phyloP scores from a whole-genome alignment of 2,329 filamentous ascomycete species.

The Claviceps purpurea region DNA sequence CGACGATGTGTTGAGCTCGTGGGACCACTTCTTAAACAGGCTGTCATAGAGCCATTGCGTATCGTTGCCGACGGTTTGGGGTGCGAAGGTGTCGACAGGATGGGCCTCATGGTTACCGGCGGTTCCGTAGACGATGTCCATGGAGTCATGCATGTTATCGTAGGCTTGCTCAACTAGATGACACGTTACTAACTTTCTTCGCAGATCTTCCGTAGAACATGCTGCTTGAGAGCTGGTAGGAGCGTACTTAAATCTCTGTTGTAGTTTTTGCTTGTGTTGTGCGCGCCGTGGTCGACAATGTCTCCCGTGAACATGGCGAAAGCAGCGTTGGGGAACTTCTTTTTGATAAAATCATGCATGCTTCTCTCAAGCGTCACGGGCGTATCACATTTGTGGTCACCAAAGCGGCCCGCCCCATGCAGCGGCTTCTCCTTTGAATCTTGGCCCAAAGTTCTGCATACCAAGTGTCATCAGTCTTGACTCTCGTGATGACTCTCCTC shows the following conservation, averaged over 20 bases:
- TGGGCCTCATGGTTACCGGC: slow-evolving; percentile 44
- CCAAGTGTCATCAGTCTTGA: not conserved
- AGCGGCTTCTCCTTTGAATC: slow-evolving; percentile 31
- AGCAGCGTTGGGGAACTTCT: slow-evolving; percentile 28
- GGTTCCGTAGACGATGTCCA: slow-evolving; percentile 35
- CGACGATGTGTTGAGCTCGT: slow-evolving; percentile 28
- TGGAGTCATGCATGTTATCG: slow-evolving; percentile 26
- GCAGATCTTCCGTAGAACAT: no score
- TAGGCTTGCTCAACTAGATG: slow-evolving; percentile 31
- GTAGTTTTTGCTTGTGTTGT: slow-evolving; percentile 25
- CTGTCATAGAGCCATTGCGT: slow-evolving; percentile 40
- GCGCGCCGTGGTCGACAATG: slow-evolving; percentile 37
- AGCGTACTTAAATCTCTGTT: slow-evolving; percentile 17
- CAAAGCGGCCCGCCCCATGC: slow-evolving; percentile 35
- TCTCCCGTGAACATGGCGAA: slow-evolving; percentile 47
- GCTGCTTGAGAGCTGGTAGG: not conserved
- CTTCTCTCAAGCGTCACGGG: slow-evolving; percentile 37
- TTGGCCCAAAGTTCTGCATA: slow-evolving; percentile 31
- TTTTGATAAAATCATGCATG: slow-evolving; percentile 38
- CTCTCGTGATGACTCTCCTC: not conserved
- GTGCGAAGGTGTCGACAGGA: slow-evolving; percentile 38
- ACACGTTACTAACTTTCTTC: not conserved
- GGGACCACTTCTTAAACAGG: slow-evolving; percentile 31
- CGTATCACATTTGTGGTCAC: slow-evolving; percentile 37
- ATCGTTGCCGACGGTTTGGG: slow-evolving; percentile 22